Evolutionary conservation across 169 alveolate genomes (phyloP).

Genomic region (Cryptosporidium baileyi): DNA sequence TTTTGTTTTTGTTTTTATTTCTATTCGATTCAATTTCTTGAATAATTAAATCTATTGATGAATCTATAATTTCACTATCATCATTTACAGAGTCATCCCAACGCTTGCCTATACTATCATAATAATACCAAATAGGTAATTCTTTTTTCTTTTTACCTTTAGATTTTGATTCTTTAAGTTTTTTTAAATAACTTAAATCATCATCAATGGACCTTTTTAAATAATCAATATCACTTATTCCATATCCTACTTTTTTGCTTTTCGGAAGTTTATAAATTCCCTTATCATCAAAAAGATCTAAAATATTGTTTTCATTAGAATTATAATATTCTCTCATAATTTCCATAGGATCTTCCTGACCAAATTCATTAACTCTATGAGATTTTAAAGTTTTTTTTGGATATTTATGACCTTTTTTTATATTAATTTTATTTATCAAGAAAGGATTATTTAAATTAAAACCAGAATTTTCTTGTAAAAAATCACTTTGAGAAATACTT

Average conservation of each 20-base stretch:
- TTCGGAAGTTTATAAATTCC: slow-evolving; percentile 21
- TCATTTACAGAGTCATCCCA: slow-evolving; percentile 50
- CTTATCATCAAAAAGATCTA: slow-evolving; percentile 46
- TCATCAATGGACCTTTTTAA: slow-evolving; percentile 27
- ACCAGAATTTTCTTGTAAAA: slow-evolving; percentile 24
- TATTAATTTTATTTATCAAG: background rate
- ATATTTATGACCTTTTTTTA: background rate
- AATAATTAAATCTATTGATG: slow-evolving; percentile 11
- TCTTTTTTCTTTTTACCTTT: background rate
- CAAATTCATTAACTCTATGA: slow-evolving; percentile 42
- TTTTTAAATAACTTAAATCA: slow-evolving; percentile 50
- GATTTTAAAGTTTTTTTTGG: no score
- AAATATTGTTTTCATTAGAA: slow-evolving; percentile 13
- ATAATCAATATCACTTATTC: slow-evolving; percentile 14
- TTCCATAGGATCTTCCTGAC: slow-evolving; percentile 54
- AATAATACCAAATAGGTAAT: slow-evolving; percentile 53
- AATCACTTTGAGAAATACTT: slow-evolving; percentile 50
- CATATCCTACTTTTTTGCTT: slow-evolving; percentile 23
- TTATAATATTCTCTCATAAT: slow-evolving; percentile 6
- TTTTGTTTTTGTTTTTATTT: background rate
- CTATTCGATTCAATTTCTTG: background rate
- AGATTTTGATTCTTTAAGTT: background rate
- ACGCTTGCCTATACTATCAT: slow-evolving; percentile 48
- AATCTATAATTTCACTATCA: background rate
- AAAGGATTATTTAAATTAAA: slow-evolving; percentile 22